A percentile compares a stretch with the other conserved stretches of the same genome.
phyloP scores from a whole-genome alignment of 2,329 filamentous ascomycete species.

The Alternaria brassicae region DNA sequence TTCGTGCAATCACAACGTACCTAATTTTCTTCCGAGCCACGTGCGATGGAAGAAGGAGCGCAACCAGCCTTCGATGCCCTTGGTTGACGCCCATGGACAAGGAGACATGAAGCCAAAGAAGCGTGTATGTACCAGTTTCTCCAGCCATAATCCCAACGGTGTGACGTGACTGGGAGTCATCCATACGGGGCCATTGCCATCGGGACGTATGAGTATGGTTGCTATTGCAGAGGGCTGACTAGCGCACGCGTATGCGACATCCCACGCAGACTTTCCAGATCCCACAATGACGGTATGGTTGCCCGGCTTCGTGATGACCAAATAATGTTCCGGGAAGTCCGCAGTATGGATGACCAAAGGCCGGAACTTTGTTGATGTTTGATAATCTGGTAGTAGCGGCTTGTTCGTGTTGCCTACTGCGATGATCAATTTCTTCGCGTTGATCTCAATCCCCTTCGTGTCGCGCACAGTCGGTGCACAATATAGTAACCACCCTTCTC shows the following conservation, averaged over 20 bases:
- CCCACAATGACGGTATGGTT: constrained; percentile 61
- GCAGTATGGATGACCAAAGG: constrained; percentile 65
- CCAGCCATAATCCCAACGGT: constrained; percentile 70
- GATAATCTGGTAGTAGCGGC: constrained; percentile 62
- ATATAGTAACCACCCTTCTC: constrained; percentile 30
- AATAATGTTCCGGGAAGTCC: constrained; percentile 56
- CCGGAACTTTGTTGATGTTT: constrained; percentile 59
- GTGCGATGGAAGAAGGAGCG: constrained; percentile 66
- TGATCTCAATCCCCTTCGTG: constrained; percentile 39
- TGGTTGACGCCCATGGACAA: constrained; percentile 72
- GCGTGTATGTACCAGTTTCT: constrained; percentile 71
- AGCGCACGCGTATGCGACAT: constrained; percentile 66
- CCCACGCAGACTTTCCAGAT: constrained; percentile 68
- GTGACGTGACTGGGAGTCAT: constrained; percentile 69
- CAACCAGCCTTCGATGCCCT: constrained; percentile 62
- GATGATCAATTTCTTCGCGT: constrained; percentile 62
- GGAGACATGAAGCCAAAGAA: constrained; percentile 77
- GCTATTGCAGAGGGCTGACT: constrained; percentile 55
- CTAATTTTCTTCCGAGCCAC: constrained; percentile 61
- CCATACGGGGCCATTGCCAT: constrained; percentile 66
- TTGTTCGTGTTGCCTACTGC: constrained; percentile 68
- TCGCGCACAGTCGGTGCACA: constrained; percentile 11
- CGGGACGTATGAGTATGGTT: constrained; percentile 65
- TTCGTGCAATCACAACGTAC: neutral
- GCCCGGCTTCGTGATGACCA: constrained; percentile 47